Conservation (phyloP, 805 yeast species). For the Nakazawaea ishiwadae region DNA sequence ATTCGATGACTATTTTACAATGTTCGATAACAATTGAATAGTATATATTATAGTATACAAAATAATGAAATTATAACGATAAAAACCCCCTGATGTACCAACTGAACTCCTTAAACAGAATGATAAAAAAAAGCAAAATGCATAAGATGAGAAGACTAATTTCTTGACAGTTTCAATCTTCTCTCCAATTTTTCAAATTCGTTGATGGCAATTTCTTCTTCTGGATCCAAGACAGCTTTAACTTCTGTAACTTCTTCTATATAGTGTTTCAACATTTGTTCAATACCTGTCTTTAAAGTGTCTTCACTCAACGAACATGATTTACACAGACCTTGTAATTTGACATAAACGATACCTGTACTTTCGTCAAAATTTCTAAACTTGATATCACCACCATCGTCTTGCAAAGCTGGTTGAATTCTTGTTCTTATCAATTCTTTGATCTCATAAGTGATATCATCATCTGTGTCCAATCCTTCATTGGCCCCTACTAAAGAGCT, state of each 20-base stretch:
- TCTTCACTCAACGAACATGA: constrained; percentile 66
- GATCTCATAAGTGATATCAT: constrained; percentile 61
- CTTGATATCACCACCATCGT: constrained; percentile 73
- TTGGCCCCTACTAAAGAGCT: constrained; percentile 15
- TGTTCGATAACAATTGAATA: constrained; percentile 1
- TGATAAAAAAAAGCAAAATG: background rate
- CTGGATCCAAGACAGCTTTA: constrained; percentile 32
- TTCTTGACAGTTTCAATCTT: constrained; percentile 29
- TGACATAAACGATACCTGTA: constrained; percentile 52
- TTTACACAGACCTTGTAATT: constrained; percentile 66
- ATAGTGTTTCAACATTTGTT: constrained; percentile 65
- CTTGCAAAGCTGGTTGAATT: constrained; percentile 70
- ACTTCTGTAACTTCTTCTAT: constrained; percentile 64
- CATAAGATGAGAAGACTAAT: background rate
- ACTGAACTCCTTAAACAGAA: background rate
- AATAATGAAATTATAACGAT: no score
- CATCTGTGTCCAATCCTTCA: constrained; percentile 50
- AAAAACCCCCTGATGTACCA: no score
- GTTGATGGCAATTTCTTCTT: constrained; percentile 57
- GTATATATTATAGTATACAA: background rate
- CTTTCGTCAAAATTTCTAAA: constrained; percentile 55
- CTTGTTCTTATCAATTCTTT: constrained; percentile 66
- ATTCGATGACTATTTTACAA: constrained; percentile 31
- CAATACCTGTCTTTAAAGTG: constrained; percentile 65
- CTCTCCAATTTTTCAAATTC: constrained; percentile 85